Percentiles rank a stretch among this genome's conserved stretches.
These are phyloP conservation scores for Aphanoascus verrucosus DNA, from an alignment of 2,329 filamentous ascomycete species.

Conservation along the genomic window DNA sequence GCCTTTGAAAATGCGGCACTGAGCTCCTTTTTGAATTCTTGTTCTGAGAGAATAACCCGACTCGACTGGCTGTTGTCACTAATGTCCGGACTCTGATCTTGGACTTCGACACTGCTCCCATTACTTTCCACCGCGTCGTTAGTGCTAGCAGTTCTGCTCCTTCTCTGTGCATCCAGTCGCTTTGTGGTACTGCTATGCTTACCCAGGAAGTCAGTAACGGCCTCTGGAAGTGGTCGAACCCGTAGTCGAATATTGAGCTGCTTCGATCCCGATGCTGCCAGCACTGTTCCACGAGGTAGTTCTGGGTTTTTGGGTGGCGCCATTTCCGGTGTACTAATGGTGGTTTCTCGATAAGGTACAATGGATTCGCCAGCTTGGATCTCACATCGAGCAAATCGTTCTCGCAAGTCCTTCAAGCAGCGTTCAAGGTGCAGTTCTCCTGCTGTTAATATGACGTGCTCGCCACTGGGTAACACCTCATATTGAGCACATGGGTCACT, in stretches of 20 bases:
- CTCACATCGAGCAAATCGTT: slow-evolving; percentile 86
- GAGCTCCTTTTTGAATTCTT: slow-evolving; percentile 69
- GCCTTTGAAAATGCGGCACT: slow-evolving; percentile 53
- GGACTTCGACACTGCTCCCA: slow-evolving; percentile 20
- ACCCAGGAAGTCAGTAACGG: slow-evolving; percentile 73
- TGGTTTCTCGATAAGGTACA: slow-evolving; percentile 89
- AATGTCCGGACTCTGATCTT: slow-evolving; percentile 33
- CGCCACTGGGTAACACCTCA: slow-evolving; percentile 81
- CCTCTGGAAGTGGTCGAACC: slow-evolving; percentile 64
- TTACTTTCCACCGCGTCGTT: slow-evolving; percentile 21
- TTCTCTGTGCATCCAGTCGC: slow-evolving; percentile 61
- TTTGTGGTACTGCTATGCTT: slow-evolving; percentile 75
- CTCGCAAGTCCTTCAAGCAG: slow-evolving; percentile 83
- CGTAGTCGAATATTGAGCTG: slow-evolving; percentile 67
- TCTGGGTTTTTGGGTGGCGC: slow-evolving; percentile 75
- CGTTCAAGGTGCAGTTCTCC: slow-evolving; percentile 90
- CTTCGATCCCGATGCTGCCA: slow-evolving; percentile 70
- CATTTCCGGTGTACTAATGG: slow-evolving; percentile 83
- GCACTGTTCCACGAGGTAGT: slow-evolving; percentile 68
- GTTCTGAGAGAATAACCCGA: slow-evolving; percentile 53
- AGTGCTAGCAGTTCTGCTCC: slow-evolving; percentile 37
- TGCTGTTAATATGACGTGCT: slow-evolving; percentile 89
- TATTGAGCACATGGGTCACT: slow-evolving; percentile 95
- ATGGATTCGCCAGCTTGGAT: slow-evolving; percentile 91
- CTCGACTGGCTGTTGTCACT: slow-evolving; percentile 50